phyloP scores from a whole-genome alignment of 129 eudicot species.

The Pseudognaphalium luteoalbum region DNA sequence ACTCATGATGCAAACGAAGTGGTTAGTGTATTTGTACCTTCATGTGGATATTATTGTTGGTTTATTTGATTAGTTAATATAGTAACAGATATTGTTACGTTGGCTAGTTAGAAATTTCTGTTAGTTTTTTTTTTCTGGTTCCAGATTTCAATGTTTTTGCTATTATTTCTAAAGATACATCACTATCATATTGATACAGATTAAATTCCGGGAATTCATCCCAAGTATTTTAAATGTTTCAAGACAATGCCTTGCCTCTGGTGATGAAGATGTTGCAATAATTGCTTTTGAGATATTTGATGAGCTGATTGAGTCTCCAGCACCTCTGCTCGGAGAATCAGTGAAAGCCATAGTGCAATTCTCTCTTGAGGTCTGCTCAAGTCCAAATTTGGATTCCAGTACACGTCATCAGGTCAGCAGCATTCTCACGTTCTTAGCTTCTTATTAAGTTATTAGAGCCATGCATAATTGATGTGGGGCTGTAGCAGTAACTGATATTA shows the following conservation, averaged over 20 bases:
- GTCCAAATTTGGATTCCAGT: constrained; percentile 70
- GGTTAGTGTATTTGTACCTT: constrained; percentile 47
- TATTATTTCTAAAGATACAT: constrained; percentile 14
- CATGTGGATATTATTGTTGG: not conserved
- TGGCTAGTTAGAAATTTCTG: not conserved
- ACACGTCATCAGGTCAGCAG: constrained; percentile 93
- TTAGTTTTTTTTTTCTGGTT: not conserved
- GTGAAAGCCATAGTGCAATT: constrained; percentile 90
- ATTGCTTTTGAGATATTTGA: constrained; percentile 97
- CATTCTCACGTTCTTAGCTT: not conserved
- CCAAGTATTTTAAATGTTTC: constrained; percentile 91
- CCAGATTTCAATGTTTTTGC: not conserved
- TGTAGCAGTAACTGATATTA: not conserved
- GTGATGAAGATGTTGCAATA: constrained; percentile 90
- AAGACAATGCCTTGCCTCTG: constrained; percentile 91
- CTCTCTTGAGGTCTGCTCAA: constrained; percentile 95
- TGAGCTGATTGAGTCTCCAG: constrained; percentile 95
- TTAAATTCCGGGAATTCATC: constrained; percentile 85
- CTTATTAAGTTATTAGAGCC: not conserved
- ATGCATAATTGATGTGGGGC: not conserved
- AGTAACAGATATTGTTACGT: not conserved
- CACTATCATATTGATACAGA: constrained; percentile 41
- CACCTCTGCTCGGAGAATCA: constrained; percentile 91
- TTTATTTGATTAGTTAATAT: not conserved
- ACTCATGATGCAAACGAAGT: constrained; percentile 85